A percentile compares a stretch with the other conserved stretches of the same genome.
Evolutionary conservation across 1,284 basidiomycete species (phyloP).

Genomic region (Puccinia coronata): DNA sequence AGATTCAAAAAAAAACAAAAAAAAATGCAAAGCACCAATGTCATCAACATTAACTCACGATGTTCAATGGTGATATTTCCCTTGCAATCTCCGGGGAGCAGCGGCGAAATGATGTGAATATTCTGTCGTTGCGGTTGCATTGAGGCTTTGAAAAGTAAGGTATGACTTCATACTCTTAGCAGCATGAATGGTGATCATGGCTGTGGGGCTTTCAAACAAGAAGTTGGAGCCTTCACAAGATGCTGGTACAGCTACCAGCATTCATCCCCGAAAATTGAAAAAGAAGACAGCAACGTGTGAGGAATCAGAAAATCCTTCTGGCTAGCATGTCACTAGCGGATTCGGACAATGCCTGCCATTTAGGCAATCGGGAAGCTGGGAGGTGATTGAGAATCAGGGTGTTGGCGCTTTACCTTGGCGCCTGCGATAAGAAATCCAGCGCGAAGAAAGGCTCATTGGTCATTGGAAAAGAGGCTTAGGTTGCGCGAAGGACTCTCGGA

Average conservation of each 20-base stretch:
- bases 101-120: constrained; percentile 57
- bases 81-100: constrained; percentile 53
- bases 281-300: constrained; percentile 51
- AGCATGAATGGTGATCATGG: constrained; percentile 56
- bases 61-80: constrained; percentile 54
- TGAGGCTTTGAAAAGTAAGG: constrained; percentile 56
- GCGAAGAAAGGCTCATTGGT: background rate
- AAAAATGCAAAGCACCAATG: background rate
- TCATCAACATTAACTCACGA: constrained; percentile 6
- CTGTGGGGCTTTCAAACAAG: constrained; percentile 56
- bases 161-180: constrained; percentile 55
- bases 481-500: background rate
- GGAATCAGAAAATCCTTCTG: background rate
- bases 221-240: constrained; percentile 55
- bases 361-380: too few species aligned
- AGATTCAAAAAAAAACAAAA: background rate
- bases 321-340: background rate
- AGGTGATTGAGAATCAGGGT: too few species aligned
- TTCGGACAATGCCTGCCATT: too few species aligned
- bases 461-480: background rate
- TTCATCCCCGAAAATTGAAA: constrained; percentile 56
- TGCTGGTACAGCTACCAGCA: constrained; percentile 54
- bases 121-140: constrained; percentile 55
- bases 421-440: constrained; percentile 6
- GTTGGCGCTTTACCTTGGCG: constrained; percentile 21